phyloP scores from a whole-genome alignment of 192 early-diverging fungal genomes.

The Phycomyces blakesleeanus region DNA sequence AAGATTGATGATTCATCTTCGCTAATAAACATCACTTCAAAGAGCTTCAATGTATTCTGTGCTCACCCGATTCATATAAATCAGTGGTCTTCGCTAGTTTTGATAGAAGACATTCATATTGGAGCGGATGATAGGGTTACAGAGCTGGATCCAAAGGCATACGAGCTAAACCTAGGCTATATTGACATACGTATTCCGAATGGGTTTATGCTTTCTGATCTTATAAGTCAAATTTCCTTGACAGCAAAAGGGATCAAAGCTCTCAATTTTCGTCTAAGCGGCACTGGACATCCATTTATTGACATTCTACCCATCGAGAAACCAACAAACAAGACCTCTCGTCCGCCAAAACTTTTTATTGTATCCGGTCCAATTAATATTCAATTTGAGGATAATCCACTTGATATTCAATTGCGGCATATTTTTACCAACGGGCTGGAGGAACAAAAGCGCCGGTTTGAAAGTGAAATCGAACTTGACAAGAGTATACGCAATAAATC shows the following conservation, averaged over 20 bases:
- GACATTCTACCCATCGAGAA: conserved; percentile 16
- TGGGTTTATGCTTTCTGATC: conserved; percentile 21
- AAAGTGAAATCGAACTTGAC: conserved; percentile 29
- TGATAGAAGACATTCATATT: not conserved
- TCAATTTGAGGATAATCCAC: conserved; percentile 38
- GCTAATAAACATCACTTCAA: not conserved
- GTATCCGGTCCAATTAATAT: conserved; percentile 8
- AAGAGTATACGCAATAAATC: not conserved
- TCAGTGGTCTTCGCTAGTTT: not conserved
- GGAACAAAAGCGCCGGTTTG: conserved; percentile 28
- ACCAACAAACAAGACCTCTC: not conserved
- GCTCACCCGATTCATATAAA: not conserved
- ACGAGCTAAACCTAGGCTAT: no score
- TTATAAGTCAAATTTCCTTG: conserved; percentile 11
- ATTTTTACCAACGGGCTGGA: conserved; percentile 20
- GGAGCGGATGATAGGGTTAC: conserved; percentile 2
- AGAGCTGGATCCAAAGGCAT: not conserved
- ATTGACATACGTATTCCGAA: conserved; percentile 21
- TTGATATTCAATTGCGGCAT: conserved; percentile 27
- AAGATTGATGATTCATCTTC: not conserved
- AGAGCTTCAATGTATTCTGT: not conserved
- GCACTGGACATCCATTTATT: not conserved
- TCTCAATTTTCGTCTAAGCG: conserved; percentile 8
- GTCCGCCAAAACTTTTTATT: conserved; percentile 12
- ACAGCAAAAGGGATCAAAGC: conserved; percentile 19